Evolutionary conservation across 2,329 filamentous ascomycete genomes (phyloP), one percentile per base, ranked within the genome.

Genomic region (Fusarium phyllophilum): DNA sequence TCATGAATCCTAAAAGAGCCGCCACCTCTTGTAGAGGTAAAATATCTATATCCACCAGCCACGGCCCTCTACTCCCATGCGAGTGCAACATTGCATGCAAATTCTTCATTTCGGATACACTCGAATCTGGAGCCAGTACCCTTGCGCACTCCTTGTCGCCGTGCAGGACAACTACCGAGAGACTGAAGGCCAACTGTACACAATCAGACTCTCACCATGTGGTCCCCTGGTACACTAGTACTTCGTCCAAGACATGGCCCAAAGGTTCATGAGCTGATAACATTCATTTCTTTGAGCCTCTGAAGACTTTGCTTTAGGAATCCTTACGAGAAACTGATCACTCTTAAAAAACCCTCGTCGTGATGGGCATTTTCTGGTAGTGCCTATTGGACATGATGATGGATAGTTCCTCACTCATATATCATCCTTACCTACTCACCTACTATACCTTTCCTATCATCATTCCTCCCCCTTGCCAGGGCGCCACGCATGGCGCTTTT

Each of bases 221-320:
- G 68, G 70, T 62, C 64, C 49, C 62, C 52, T 58, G 24, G 62
- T 70, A 72, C 66, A 24, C 55, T 62, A 33, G 64, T 70, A 70
- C 66, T 22, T 58, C 62, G 64, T 68, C 56, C 68, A 70, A 78
- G 76, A 77, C 70, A 78, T 65, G 46, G 58, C 59, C 45, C 63
- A 36, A 60, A 44, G 48, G 54, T 67, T 52, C 42, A 64, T 65
- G 45, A 54, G 63, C 36, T 41, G 44, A 18, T 58, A 39, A 29
- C 41, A 48, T 55, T 57, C 42, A 68, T 39, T 59, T 29, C 20
- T 38, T 38, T 33, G 38, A 68, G 62, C 66, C 46, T 54, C 39
- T 54, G 42, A 54, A 54, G 39, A 38, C 49, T 24, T 55, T 45
- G 34, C 42, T 36, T 36, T 42, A 31, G 56, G 24, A 54, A 45